These are phyloP conservation scores for Colletotrichum noveboracense DNA, from an alignment of 2,329 filamentous ascomycete genomes.

Conservation along the genomic window DNA sequence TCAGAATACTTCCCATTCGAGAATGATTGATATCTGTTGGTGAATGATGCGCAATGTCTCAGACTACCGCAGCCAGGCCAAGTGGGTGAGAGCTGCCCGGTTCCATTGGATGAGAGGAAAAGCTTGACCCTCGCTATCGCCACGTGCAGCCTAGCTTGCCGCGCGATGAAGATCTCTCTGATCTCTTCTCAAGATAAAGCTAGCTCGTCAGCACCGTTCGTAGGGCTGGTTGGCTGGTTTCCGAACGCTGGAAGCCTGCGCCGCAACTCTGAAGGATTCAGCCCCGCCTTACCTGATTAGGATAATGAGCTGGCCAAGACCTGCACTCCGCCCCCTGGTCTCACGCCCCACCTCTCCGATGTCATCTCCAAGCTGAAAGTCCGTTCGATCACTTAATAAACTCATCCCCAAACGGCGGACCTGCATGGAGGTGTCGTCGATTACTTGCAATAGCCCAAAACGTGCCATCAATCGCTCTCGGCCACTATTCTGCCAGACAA, in stretches of 20 bases:
- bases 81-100: neutral
- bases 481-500: neutral
- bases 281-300: slow-evolving; percentile 7
- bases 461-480: neutral
- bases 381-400: neutral
- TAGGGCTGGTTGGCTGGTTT: neutral
- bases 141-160: neutral
- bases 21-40: neutral
- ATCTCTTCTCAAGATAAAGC: neutral
- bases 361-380: neutral
- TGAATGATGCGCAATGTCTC: neutral
- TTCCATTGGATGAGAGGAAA: neutral
- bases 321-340: neutral
- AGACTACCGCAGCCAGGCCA: neutral
- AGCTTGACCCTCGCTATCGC: neutral
- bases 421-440: neutral
- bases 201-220: neutral
- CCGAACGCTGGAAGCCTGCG: neutral
- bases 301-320: slow-evolving; percentile 23
- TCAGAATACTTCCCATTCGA: neutral
- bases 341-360: neutral
- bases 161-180: neutral
- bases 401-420: neutral
- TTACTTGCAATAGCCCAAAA: slow-evolving; percentile 7
- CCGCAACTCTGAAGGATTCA: neutral